Percentiles rank a stretch among this genome's conserved stretches.
Evolutionary conservation across 768 basidiomycete species (phyloP).

Genomic region (Roridomyces roridus): DNA sequence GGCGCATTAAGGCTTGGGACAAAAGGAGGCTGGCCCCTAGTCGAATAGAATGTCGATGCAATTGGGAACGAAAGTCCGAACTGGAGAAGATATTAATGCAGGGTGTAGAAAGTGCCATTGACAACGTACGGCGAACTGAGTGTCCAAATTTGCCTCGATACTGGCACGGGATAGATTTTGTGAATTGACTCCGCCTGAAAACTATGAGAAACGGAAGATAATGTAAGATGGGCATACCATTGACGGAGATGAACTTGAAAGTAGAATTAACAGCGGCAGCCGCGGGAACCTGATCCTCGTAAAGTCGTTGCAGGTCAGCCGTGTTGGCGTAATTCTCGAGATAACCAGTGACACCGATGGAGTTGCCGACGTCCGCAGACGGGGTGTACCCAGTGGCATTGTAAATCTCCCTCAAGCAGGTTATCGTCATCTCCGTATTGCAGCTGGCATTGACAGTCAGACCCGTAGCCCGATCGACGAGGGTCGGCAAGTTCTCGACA

Average conservation of each 20-base stretch:
- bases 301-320: constrained; percentile 51
- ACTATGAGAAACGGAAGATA: background rate
- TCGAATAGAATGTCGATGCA: constrained; percentile 14
- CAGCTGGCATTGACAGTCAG: constrained; percentile 41
- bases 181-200: constrained; percentile 12
- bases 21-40: constrained; percentile 50
- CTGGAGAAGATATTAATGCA: no score
- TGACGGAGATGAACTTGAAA: constrained; percentile 35
- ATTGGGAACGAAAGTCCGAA: constrained; percentile 48
- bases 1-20: constrained; percentile 41
- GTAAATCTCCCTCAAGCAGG: constrained; percentile 51
- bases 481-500: background rate
- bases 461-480: constrained; percentile 12
- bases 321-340: constrained; percentile 48
- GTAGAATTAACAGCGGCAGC: constrained; percentile 37
- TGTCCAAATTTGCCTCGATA: constrained; percentile 53
- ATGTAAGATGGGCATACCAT: constrained; percentile 38
- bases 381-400: constrained; percentile 40
- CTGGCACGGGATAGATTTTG: constrained; percentile 15
- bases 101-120: no score
- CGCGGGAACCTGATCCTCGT: constrained; percentile 29
- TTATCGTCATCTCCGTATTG: constrained; percentile 43
- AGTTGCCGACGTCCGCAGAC: constrained; percentile 36
- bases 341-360: constrained; percentile 49
- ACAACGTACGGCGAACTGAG: constrained; percentile 45